Evolutionary conservation across 2,329 filamentous ascomycete genomes (phyloP), one percentile per base, ranked within the genome.

Genomic region (Metarhizium anisopliae): DNA sequence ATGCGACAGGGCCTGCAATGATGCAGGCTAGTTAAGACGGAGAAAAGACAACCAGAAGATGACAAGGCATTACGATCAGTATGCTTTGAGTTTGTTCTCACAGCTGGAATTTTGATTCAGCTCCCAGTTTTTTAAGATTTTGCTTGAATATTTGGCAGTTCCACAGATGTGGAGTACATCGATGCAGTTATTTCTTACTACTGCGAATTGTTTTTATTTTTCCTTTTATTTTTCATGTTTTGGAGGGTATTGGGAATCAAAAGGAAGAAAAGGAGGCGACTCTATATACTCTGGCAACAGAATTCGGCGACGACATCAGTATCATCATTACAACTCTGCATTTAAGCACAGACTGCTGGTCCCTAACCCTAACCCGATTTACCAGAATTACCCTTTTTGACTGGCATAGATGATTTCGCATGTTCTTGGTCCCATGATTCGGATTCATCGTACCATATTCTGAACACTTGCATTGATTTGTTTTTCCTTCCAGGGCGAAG

Each of bases 211-310:
- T 30, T 43, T 59, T 55, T 57, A 36, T 25, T 57, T 51, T 54
- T 57, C 56, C 53, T 53, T 53, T 43, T 45, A 16, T 45, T 58
- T 47, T 54, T 55, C 54, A 52, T 57, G 47, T 25, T 43, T 49
- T 55, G n/a, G 54, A 36, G 42, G 49, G n/a, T 47, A 36, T 30
- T 16, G 25, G 35, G 18, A 40, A 50, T 13, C 14, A 55, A 56
- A n/a, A 50, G 42, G 53, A 62, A 59, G 57, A 58, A 56, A 56
- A 53, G 60, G 42, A 62, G 60, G 60, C 62, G 50, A 64, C 59
- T 64, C 59, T 60, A 59, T 58, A 60, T 58, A 62, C 52, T 63
- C 65, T 67, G 64, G 63, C 65, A 72, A 72, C 62, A 70, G 69
- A 45, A 61, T 62, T 68, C 52, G 61, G 62, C 59, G 51, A 67